Conservation (phyloP, 768 basidiomycete genomes). For the Crassisporium funariophilum region DNA sequence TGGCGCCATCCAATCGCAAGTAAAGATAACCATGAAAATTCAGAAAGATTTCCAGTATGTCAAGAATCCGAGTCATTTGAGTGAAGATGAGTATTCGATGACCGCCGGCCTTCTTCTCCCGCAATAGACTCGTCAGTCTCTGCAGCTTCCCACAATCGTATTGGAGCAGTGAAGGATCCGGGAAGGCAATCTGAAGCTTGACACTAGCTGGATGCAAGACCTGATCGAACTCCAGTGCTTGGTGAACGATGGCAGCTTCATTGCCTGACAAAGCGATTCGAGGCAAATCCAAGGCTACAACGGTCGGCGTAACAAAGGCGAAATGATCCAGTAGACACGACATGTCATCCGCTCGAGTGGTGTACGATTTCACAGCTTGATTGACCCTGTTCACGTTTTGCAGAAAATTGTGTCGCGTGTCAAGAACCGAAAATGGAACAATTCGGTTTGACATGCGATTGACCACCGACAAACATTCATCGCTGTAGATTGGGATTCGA, state of each 20-base stretch:
- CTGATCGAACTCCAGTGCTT: conserved; percentile 59
- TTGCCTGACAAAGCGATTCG: conserved; percentile 55
- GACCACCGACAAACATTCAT: conserved; percentile 46
- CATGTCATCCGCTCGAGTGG: conserved; percentile 57
- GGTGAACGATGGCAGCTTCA: conserved; percentile 25
- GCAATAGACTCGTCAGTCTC: conserved; percentile 73
- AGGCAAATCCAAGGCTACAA: conserved; percentile 75
- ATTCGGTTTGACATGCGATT: conserved; percentile 46
- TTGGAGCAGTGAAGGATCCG: conserved; percentile 84
- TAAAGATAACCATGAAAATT: conserved; percentile 94
- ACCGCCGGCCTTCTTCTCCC: conserved; percentile 82
- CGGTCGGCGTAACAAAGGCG: conserved; percentile 79
- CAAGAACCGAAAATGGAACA: conserved; percentile 49
- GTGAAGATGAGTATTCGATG: conserved; percentile 95
- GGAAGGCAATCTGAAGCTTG: conserved; percentile 92
- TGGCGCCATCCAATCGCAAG: conserved; percentile 91
- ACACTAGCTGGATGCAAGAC: conserved; percentile 73
- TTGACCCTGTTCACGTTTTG: conserved; percentile 46
- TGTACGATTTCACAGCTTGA: conserved; percentile 63
- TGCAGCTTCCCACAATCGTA: conserved; percentile 98
- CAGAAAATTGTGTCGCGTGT: conserved; percentile 40
- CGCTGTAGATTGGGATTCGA: conserved; percentile 44
- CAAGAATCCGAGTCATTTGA: conserved; percentile 93
- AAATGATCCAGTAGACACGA: conserved; percentile 63
- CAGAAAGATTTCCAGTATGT: conserved; percentile 92